Base-by-base conservation (phyloP, 1,284 basidiomycete genomes). In the Coniferiporia sulphurascens region DNA sequence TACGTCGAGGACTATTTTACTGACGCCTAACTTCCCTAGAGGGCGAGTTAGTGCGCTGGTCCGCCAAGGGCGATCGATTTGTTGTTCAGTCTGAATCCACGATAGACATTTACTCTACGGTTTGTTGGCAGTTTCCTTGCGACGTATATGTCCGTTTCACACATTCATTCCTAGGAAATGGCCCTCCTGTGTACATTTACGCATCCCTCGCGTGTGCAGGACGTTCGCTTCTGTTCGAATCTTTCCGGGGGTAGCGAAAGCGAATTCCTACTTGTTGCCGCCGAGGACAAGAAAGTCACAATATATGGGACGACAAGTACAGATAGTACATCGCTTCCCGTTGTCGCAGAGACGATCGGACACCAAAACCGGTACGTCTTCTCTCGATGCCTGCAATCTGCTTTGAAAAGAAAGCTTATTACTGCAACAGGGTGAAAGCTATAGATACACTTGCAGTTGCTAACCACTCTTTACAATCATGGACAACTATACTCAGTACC, bases 41-140 rank as follows among this genome's bases (percentile, higher is more conserved):
- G 79, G 93, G 89, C 0, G 94, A 97, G 68, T 72, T 89, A 7
- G 92, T 95, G 32, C 81, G 87, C 35, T 97, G 93, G 86, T 91
- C 91, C 1, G 76, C 78, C 1, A 79, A 82, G 6, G 94, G 94
- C 0, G 79, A 81, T 2, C 76, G 85, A 34, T 93, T 96, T 67
- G 85, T 84, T 12, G 88, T 97, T 0, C 86, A 93, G 66, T 81
- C 82, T n/a, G 83, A 82, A 32, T 83, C 80, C 50, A 86, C 80
- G n/a, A 82, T 96, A 19, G 90, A 93, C 64, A 70, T 96, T 4
- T 95, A 93, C 70, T 80, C 83, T 6, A 88, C 87, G 2, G 92
- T 93, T 69, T 48, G 87, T 73, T 22, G 13, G 22, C 19, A 41
- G 38, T 44, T 45, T 54, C 12, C 43, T 57, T 46, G 35, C 32